Evolutionary conservation across 208 protist species (phyloP).

Genomic region (Blastocrithidia nonstop): DNA sequence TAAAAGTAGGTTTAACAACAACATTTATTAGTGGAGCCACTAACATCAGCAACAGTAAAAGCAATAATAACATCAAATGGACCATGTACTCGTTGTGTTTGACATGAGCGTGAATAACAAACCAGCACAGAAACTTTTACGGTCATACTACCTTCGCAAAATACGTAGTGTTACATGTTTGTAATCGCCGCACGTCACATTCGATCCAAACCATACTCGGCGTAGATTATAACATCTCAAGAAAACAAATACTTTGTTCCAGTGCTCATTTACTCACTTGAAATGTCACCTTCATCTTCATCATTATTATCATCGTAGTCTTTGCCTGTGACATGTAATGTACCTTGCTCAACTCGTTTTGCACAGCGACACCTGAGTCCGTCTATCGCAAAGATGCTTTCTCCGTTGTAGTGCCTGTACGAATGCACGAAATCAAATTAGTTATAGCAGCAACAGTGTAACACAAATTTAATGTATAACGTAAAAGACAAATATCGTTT

Average conservation of each 20-base stretch:
- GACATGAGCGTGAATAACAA: slow-evolving; percentile 61
- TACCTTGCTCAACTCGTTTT: slow-evolving; percentile 24
- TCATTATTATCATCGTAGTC: slow-evolving; percentile 67
- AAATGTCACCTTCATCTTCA: too few species aligned
- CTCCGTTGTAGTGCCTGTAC: slow-evolving; percentile 32
- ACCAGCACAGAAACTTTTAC: slow-evolving; percentile 55
- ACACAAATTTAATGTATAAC: too few species aligned
- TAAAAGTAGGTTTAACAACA: background rate
- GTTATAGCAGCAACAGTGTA: too few species aligned
- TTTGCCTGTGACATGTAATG: slow-evolving; percentile 56
- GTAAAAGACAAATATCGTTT: slow-evolving; percentile 8
- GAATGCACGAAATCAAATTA: too few species aligned
- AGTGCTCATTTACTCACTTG: too few species aligned
- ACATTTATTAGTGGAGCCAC: background rate
- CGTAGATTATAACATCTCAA: slow-evolving; percentile 11
- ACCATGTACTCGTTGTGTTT: slow-evolving; percentile 62
- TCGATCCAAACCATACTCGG: slow-evolving; percentile 48
- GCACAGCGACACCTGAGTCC: slow-evolving; percentile 64
- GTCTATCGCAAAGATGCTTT: slow-evolving; percentile 48
- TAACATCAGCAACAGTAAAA: too few species aligned
- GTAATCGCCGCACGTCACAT: slow-evolving; percentile 56
- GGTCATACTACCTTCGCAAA: slow-evolving; percentile 48
- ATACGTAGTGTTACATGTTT: slow-evolving; percentile 55
- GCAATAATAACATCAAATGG: too few species aligned
- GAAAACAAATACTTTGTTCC: slow-evolving; percentile 5